Percentiles rank a stretch among this genome's conserved stretches.
phyloP scores from a whole-genome alignment of 2,329 filamentous ascomycete genomes.

The Sphaceloma murrayae region DNA sequence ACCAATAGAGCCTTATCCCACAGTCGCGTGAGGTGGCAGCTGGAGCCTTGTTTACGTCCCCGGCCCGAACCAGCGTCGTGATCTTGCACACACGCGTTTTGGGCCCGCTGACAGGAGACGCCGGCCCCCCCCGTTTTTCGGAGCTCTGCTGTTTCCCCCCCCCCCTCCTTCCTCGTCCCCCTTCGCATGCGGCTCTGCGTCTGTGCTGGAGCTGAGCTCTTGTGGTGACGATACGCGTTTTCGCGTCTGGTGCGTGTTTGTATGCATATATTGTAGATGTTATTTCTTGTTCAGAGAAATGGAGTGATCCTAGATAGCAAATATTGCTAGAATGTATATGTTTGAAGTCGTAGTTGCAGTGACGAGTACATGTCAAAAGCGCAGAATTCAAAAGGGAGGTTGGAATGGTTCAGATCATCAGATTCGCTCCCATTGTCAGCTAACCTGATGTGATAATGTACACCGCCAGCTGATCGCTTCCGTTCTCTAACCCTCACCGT shows the following conservation, averaged over 20 bases:
- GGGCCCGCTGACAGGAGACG: not conserved
- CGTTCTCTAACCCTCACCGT: not conserved
- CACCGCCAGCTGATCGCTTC: conserved; percentile 14
- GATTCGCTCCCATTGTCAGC: conserved; percentile 16
- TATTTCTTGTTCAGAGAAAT: not conserved
- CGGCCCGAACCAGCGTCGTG: not conserved
- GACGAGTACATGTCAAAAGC: conserved; percentile 6
- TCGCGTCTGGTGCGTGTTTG: not conserved
- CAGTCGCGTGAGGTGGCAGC: not conserved
- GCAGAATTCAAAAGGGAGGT: conserved; percentile 5
- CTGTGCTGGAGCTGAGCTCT: too few species aligned
- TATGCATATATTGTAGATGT: not conserved
- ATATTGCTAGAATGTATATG: too few species aligned
- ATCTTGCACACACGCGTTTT: conserved; percentile 9
- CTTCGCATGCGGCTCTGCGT: conserved; percentile 10
- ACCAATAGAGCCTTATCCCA: not conserved
- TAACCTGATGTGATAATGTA: conserved; percentile 17
- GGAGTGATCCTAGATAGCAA: too few species aligned
- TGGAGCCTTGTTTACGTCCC: not conserved
- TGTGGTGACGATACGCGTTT: too few species aligned
- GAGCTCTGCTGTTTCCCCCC: not conserved
- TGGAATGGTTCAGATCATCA: conserved; percentile 21
- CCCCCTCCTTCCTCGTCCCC: not conserved
- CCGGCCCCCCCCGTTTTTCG: not conserved
- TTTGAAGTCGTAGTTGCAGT: not conserved